Percentiles rank a stretch among this genome's conserved stretches.
Conservation (phyloP, 2,329 filamentous ascomycete genomes). For the Cercospora citrullina region DNA sequence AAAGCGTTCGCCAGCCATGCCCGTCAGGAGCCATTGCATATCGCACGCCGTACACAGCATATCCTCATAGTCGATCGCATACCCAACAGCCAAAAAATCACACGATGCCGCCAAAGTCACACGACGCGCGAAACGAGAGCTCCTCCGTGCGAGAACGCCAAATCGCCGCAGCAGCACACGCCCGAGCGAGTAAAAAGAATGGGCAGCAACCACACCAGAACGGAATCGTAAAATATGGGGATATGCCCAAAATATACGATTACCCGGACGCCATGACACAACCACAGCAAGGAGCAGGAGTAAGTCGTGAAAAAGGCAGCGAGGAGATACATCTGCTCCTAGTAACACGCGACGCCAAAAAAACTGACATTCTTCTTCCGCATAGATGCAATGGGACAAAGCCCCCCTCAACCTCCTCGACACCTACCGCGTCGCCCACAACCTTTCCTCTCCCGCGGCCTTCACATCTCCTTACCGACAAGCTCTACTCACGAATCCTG, state of each 20-base stretch:
- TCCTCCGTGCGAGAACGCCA: constrained; percentile 47
- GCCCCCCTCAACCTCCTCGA: constrained; percentile 70
- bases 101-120: constrained; percentile 37
- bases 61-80: background rate
- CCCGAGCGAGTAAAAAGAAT: constrained; percentile 40
- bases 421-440: constrained; percentile 72
- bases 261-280: constrained; percentile 23
- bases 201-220: constrained; percentile 25
- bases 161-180: constrained; percentile 41
- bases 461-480: constrained; percentile 58
- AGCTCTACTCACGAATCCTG: constrained; percentile 51
- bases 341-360: too few relatives aligned
- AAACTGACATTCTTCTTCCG: too few relatives aligned
- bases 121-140: constrained; percentile 42
- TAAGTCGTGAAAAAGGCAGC: constrained; percentile 9
- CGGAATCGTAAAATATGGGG: constrained; percentile 33
- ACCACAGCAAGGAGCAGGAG: constrained; percentile 19
- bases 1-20: constrained; percentile 14
- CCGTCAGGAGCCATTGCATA: background rate
- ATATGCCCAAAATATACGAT: constrained; percentile 31
- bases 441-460: constrained; percentile 67
- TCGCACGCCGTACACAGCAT: constrained; percentile 10
- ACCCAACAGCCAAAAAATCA: background rate
- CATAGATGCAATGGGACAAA: constrained; percentile 66
- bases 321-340: background rate